Base-by-base conservation (phyloP, 345 rosid species). In the Reutealis trisperma region DNA sequence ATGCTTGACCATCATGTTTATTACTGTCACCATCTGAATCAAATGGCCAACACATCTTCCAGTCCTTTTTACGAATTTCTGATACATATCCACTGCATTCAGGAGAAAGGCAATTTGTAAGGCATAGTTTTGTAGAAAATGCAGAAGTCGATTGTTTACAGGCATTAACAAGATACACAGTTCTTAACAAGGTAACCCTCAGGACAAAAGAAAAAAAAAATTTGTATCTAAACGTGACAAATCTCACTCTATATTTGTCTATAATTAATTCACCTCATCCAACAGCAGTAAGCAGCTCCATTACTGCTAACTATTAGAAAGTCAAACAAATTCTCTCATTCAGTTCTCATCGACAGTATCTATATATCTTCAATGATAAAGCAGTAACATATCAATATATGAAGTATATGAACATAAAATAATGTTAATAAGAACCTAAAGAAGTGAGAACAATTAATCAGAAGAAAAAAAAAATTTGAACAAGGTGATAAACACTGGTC, bases 11-110 rank as follows among this genome's bases (percentile, higher is more conserved):
- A 67, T 78, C 84, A 68, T 72, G 82, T 27, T 70, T 76, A 73
- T 71, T 51, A 75, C 79, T 68, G 60, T 51, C 75, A 59, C 37
- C 79, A 75, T 88, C 85, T 69, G 77, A 78, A 30, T 85, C 62
- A 86, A 92, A 93, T 19, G 97, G 97, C 90, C 88, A 88, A 71
- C 90, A 85, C 60, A 79, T 76, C 75, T 70, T 87, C 82, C 67
- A 73, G 68, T 92, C 85, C 49, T 71, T 83, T 27, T 80, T 83
- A 32, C 93, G 87, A 42, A 78, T 71, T 81, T 89, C 83, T 68
- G 93, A 85, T 74, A 86, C 95, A 82, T 79, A 89, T 47, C 88
- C 91, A 74, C 98, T 94, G 91, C 88, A 85, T 45, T 80, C 74
- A 37, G 6, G 55, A 79, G 51, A 80, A 64, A 63, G 25, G 55